These are phyloP conservation scores for Eremomyces bilateralis DNA, from an alignment of 495 filamentous ascomycete genomes.

Conservation along the genomic window DNA sequence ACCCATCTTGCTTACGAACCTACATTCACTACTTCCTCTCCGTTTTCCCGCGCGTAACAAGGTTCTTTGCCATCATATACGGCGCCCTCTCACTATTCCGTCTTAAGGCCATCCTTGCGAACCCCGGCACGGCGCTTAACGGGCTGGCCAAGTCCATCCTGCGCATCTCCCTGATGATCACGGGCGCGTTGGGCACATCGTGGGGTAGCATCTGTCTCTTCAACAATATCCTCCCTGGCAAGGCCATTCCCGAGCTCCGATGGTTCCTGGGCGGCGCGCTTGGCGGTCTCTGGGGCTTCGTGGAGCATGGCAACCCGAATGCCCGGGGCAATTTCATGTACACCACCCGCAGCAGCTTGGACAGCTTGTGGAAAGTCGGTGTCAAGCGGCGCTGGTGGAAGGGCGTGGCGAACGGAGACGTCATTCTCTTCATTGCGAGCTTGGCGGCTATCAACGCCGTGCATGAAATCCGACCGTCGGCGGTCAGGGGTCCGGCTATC, in stretches of 20 bases:
- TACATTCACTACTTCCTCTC: constrained; percentile 65
- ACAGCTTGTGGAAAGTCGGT: constrained; percentile 76
- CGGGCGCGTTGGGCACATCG: constrained; percentile 51
- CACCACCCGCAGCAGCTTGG: constrained; percentile 46
- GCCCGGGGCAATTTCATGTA: constrained; percentile 48
- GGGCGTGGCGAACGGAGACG: constrained; percentile 58
- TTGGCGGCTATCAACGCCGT: constrained; percentile 58
- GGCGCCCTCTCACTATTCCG: constrained; percentile 38
- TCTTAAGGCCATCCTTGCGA: constrained; percentile 38
- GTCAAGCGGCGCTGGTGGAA: constrained; percentile 68
- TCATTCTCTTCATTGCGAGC: constrained; percentile 56
- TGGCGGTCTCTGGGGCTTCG: constrained; percentile 61
- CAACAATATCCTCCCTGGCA: constrained; percentile 51
- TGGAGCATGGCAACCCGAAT: constrained; percentile 33
- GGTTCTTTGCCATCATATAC: constrained; percentile 51
- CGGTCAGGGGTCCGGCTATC: constrained; percentile 41
- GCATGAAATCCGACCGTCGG: constrained; percentile 46
- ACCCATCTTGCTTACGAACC: constrained; percentile 68
- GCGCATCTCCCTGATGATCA: constrained; percentile 48
- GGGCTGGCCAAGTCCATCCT: constrained; percentile 38
- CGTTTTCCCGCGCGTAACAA: constrained; percentile 55
- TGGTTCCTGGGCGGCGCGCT: constrained; percentile 77
- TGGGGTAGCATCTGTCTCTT: constrained; percentile 84
- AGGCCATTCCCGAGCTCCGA: constrained; percentile 53
- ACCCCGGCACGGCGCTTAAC: constrained; percentile 43